Conservation (phyloP, 164 flowering plant genomes). For the Magnolia changhungtana region DNA sequence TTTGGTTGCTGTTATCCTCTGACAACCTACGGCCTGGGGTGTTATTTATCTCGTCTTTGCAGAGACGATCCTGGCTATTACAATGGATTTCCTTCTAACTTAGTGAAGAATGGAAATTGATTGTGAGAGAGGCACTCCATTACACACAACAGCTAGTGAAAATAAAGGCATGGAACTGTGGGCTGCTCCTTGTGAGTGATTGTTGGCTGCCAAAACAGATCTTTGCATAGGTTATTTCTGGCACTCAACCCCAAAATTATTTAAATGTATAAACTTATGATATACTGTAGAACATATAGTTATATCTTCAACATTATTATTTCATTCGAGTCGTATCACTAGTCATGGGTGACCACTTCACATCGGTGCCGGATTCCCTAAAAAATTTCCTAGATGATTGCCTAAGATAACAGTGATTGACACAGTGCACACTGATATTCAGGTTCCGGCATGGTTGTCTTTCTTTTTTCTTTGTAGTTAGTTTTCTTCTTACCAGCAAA, state of each 20-base stretch:
- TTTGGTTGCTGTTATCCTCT: too few species aligned
- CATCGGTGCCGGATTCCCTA: neutral
- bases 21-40: too few species aligned
- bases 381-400: neutral
- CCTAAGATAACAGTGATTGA: neutral
- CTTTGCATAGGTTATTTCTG: neutral
- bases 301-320: too few species aligned
- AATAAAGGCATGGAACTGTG: neutral
- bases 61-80: too few species aligned
- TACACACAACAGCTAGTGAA: neutral
- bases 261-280: too few species aligned
- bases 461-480: neutral
- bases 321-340: neutral
- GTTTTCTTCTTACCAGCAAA: slow-evolving; percentile 1
- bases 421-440: neutral
- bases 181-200: neutral
- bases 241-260: too few species aligned
- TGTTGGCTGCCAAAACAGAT: neutral
- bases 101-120: neutral
- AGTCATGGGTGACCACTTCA: neutral
- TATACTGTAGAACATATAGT: neutral
- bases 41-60: too few species aligned
- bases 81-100: too few species aligned
- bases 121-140: neutral
- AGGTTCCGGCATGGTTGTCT: neutral